Evolutionary conservation across 2,329 filamentous ascomycete genomes (phyloP), one percentile per base, ranked within the genome.

Genomic region (Arthroderma sp.): DNA sequence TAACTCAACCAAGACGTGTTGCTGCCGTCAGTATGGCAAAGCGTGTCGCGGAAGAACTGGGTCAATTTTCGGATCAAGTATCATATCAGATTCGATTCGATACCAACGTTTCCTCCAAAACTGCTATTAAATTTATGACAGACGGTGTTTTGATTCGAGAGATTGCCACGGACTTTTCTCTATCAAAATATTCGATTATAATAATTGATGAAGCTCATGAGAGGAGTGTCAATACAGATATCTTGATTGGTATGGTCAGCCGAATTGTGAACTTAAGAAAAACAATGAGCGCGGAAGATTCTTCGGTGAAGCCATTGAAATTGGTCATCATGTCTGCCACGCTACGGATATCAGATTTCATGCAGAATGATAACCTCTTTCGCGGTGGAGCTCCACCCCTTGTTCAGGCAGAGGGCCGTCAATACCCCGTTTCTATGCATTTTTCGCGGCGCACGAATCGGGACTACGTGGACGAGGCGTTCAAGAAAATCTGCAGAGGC

Each of bases 241-340:
- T 98, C 36, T 68, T 98, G n/a, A 88, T 98, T 53, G 91, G 91
- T 42, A 93, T 98, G 79, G 77, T 96, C 10, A 95, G 88, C 58
- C 79, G 89, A 57, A 87, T 96, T 31, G 85, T 95, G 40, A 86
- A 86, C 53, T 68, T 95, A 44, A 77, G 91, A 48, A 76, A 82
- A 43, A 77, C 86, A 34, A 74, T 95, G 66, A 77, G 77, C 5
- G 68, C 75, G 48, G 82, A 91, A 60, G 77, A 91, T 48, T 68
- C 80, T 0, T 75, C 76, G 1, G 67, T 83, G 29, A 82, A 80
- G 51, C 87, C 88, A 0, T 66, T 98, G 43, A 98, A 96, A 65
- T 73, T 98, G 6, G 78, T 98, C 48, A 94, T 98, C 65, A 98
- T 98, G 93, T 96, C 89, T 48, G 91, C 91, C 37, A 98, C 91